Conservation (phyloP, 257 asterid genomes). For the Capsicum rhomboideum region DNA sequence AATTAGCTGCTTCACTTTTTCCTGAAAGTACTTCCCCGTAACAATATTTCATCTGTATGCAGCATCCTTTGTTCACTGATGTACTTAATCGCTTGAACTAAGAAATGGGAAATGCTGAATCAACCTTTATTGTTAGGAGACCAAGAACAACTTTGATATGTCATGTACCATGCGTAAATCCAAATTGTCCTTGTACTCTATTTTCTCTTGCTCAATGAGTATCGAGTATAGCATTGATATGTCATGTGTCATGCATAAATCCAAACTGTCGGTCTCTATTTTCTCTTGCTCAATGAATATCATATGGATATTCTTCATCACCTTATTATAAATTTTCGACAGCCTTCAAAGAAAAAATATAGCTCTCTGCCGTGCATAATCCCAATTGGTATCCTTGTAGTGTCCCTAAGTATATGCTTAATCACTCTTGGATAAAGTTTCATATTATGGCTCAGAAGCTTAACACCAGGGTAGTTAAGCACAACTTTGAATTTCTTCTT, state of each 20-base stretch:
- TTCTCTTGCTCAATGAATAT: background rate
- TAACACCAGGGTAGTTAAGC: background rate
- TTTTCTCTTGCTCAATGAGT: background rate
- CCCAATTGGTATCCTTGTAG: background rate
- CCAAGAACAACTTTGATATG: background rate
- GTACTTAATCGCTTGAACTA: background rate
- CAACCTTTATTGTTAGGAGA: background rate
- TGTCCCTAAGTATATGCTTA: background rate
- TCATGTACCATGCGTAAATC: background rate
- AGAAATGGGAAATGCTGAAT: background rate
- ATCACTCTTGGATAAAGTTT: background rate
- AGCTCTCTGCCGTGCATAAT: background rate
- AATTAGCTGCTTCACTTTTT: background rate
- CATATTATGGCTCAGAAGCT: background rate
- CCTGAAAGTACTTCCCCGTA: background rate
- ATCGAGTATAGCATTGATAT: background rate
- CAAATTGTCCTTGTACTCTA: background rate
- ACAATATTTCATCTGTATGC: background rate
- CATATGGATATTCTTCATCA: background rate
- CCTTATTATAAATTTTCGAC: background rate
- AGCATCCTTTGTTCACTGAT: background rate
- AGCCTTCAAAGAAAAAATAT: background rate
- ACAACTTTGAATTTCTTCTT: background rate
- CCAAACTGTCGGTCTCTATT: background rate
- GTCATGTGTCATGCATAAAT: background rate